Evolutionary conservation across 164 flowering plant genomes (phyloP).

Genomic region (Berberis vulgaris): DNA sequence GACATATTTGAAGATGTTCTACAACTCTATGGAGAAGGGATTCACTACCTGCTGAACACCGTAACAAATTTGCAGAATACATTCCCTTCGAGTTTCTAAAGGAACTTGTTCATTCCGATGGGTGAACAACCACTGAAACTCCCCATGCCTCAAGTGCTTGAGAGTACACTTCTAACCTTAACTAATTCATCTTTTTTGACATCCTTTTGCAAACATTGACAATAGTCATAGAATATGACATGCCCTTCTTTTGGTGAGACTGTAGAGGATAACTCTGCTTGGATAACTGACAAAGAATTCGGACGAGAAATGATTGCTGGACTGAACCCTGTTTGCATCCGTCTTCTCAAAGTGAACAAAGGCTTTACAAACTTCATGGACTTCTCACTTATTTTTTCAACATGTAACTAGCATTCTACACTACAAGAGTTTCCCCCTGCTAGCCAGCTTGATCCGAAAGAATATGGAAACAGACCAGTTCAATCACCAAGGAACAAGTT

Average conservation of each 20-base stretch:
- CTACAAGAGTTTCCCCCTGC: slow-evolving; percentile 75
- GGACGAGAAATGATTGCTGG: slow-evolving; percentile 94
- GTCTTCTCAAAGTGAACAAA: slow-evolving; percentile 49
- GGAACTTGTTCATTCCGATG: slow-evolving; percentile 65
- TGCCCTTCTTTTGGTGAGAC: background rate
- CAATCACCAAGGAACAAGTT: slow-evolving; percentile 46
- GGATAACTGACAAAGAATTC: slow-evolving; percentile 96
- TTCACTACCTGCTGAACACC: slow-evolving; percentile 32
- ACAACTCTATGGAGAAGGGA: slow-evolving; percentile 57
- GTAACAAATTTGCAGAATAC: slow-evolving; percentile 23
- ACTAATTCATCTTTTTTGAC: no score
- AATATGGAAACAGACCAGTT: slow-evolving; percentile 63
- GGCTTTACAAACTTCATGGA: background rate
- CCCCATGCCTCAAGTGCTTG: slow-evolving; percentile 75
- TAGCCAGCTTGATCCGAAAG: slow-evolving; percentile 58
- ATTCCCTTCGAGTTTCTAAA: slow-evolving; percentile 65
- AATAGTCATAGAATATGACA: no score
- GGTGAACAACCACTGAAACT: slow-evolving; percentile 50
- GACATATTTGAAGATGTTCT: slow-evolving; percentile 61
- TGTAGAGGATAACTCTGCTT: slow-evolving; percentile 63
- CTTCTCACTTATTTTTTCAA: background rate
- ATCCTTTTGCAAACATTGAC: no score
- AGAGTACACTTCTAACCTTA: slow-evolving; percentile 2
- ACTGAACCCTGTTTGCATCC: slow-evolving; percentile 69
- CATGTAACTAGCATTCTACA: no score